Conservation (phyloP, 2,329 filamentous ascomycete genomes). For the Penicillium concentricum region DNA sequence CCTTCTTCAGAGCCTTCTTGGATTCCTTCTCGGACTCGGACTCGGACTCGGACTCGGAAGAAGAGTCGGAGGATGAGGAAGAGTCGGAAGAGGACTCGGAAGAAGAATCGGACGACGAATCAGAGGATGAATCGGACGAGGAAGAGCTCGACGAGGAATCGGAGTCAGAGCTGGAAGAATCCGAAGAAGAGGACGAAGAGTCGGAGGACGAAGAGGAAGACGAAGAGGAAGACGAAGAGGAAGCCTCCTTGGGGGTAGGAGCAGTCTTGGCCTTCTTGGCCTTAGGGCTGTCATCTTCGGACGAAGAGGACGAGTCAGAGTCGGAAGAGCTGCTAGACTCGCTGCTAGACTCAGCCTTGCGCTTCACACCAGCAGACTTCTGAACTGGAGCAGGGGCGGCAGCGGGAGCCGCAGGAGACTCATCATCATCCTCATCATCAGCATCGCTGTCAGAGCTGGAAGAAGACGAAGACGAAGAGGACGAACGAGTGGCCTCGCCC, state of each 20-base stretch:
- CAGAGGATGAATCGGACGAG: slow-evolving; percentile 30
- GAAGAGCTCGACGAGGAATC: slow-evolving; percentile 31
- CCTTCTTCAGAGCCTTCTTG: slow-evolving; percentile 32
- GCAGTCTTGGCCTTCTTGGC: slow-evolving; percentile 54
- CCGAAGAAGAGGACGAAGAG: slow-evolving; percentile 26
- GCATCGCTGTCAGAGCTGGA: slow-evolving; percentile 51
- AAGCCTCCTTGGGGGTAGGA: slow-evolving; percentile 31
- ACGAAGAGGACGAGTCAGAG: slow-evolving; percentile 45
- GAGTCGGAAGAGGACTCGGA: slow-evolving; percentile 15
- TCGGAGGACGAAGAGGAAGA: slow-evolving; percentile 24
- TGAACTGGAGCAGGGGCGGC: slow-evolving; percentile 25
- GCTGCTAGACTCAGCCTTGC: slow-evolving; percentile 54
- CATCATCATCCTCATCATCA: slow-evolving; percentile 54
- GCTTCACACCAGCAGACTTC: slow-evolving; percentile 52
- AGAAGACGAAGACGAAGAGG: slow-evolving; percentile 32
- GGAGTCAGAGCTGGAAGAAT: slow-evolving; percentile 21
- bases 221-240: slow-evolving; percentile 24
- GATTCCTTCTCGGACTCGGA: slow-evolving; percentile 29
- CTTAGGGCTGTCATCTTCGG: slow-evolving; percentile 50
- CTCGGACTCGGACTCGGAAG: slow-evolving; percentile 14
- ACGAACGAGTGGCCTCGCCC: slow-evolving; percentile 37
- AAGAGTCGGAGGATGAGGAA: slow-evolving; percentile 15
- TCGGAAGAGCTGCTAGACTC: slow-evolving; percentile 40
- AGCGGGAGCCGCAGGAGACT: slow-evolving; percentile 38
- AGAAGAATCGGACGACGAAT: slow-evolving; percentile 18